Evolutionary conservation across 345 rosid species (phyloP), one percentile per base, ranked within the genome.

Genomic region (Corchorus capsularis): DNA sequence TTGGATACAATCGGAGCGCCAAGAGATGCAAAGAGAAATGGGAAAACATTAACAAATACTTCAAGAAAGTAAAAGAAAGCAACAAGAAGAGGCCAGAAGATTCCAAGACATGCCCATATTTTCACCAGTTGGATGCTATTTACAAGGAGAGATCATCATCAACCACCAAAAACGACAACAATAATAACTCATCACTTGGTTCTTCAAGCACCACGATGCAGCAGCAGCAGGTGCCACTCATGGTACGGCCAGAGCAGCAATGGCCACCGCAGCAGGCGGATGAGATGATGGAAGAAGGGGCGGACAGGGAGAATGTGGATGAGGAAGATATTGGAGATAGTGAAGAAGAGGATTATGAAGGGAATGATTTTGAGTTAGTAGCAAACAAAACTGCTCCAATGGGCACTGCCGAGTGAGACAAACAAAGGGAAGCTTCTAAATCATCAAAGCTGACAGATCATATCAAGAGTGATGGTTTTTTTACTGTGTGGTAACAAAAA

Each of bases 21-120:
- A 90, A 90, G 71, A 75, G 94, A 77, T 90, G 94, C 80, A 90
- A 90, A 70, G 94, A 90, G 83, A 90, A 90, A 77, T 90, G 94
- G 94, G 94, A 90, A 85, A 90, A 90, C 65, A 90, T 90, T 35
- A 90, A 90, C 86, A 90, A 90, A 80, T 90, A 90, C 83, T 90
- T 83, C 91, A 90, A 88, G 88, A 88, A 87, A 82, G 92, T 89
- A 75, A 88, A 88, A 71, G 94, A 87, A 59, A 83, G 88, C 79
- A 87, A 79, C 78, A 88, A 82, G 79, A 80, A 67, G 50, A 81
- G 94, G 81, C 83, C 90, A 0, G 91, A 82, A 54, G 90, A 88
- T 77, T 87, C 94, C 50, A 90, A 87, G 59, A 88, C 94, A 5
- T 90, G 94, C 63, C 91, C 94, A 11, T 90, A 90, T 64, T 90